A percentile compares a stretch with the other conserved stretches of the same genome.
phyloP scores from a whole-genome alignment of 768 basidiomycete species.

The Lepiota venenata region DNA sequence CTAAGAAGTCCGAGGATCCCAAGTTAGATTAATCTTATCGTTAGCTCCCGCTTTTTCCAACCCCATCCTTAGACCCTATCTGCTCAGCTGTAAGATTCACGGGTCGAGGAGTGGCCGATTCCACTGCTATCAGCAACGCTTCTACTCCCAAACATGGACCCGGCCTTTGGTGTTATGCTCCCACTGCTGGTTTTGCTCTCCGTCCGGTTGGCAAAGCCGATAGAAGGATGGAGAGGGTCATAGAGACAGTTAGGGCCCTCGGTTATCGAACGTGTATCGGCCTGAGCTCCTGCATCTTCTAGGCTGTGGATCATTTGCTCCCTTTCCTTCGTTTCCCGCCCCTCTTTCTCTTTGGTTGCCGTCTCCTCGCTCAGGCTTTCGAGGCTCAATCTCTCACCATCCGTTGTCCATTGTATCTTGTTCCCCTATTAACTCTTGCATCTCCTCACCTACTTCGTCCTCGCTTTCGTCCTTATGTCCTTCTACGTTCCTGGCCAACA shows the following conservation, averaged over 20 bases:
- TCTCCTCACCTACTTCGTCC: slow-evolving; percentile 2
- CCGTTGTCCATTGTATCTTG: not conserved
- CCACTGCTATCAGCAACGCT: not conserved
- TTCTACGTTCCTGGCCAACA: slow-evolving; percentile 76
- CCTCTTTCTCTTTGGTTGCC: not conserved
- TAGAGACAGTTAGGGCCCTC: too few relatives aligned
- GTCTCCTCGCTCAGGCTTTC: not conserved
- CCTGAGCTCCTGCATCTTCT: slow-evolving; percentile 18
- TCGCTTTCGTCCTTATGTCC: slow-evolving; percentile 28
- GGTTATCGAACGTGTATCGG: not conserved
- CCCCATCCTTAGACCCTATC: not conserved
- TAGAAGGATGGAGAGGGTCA: too few relatives aligned
- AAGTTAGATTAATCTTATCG: not conserved
- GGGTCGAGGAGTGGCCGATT: not conserved
- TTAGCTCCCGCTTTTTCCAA: not conserved
- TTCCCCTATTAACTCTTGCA: not conserved
- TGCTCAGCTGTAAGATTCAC: not conserved
- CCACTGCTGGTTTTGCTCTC: not conserved
- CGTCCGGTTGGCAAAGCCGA: too few relatives aligned
- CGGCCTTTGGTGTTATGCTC: not conserved
- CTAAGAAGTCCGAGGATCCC: too few relatives aligned
- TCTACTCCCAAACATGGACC: not conserved
- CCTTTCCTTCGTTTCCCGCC: slow-evolving; percentile 11
- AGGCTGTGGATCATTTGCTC: slow-evolving; percentile 24
- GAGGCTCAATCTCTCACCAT: not conserved